These are phyloP conservation scores for Solanum tacnaense DNA, from an alignment of 257 asterid genomes.

Conservation along the genomic window DNA sequence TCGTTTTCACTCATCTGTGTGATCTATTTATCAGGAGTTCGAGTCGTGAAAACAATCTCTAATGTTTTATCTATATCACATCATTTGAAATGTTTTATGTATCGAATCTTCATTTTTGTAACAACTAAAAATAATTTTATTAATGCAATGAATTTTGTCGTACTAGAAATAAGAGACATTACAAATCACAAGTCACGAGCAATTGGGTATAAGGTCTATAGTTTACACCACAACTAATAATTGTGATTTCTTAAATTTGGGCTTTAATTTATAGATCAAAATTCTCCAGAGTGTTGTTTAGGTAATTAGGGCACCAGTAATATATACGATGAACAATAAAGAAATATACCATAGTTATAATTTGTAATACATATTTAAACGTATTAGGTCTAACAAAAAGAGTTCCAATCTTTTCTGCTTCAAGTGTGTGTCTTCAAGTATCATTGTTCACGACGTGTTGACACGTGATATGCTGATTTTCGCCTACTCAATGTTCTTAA, in stretches of 20 bases:
- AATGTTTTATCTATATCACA: background rate
- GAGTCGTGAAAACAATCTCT: background rate
- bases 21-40: background rate
- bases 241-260: background rate
- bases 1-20: background rate
- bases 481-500: background rate
- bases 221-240: background rate
- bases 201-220: conserved; percentile 1
- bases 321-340: background rate
- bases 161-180: conserved; percentile 14
- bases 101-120: fast-evolving
- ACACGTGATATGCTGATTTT: background rate
- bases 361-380: background rate
- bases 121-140: background rate
- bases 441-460: background rate
- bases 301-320: background rate
- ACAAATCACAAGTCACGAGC: conserved; percentile 12
- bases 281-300: background rate
- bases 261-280: background rate
- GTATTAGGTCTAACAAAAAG: background rate
- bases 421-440: background rate
- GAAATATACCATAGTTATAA: background rate
- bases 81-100: fast-evolving
- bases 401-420: background rate
- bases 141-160: background rate